Evolutionary conservation across 1,284 basidiomycete genomes (phyloP), one percentile per base, ranked within the genome.

Genomic region (Neonothopanus nambi): DNA sequence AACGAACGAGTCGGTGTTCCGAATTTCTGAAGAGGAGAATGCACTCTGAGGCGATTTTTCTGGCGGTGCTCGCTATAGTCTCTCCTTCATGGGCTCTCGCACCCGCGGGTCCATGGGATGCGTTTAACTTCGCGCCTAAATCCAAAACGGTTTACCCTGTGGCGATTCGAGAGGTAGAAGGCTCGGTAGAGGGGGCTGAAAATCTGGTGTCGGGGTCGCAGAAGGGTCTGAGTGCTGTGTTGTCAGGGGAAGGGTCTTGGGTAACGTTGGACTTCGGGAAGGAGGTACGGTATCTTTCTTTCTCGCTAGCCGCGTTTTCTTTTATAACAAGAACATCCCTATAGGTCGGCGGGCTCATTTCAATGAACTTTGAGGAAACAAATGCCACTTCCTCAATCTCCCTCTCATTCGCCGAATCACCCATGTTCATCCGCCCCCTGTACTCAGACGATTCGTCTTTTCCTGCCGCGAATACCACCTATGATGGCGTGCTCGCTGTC

Each of bases 391-490:
- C 71, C 5, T 57, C 66, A 1, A 62, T 77, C n/a, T 63, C 74
- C 0, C 72, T 79, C 18, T 71, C 76, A 0, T 79, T 77, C 66
- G 74, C 75, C 3, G 77, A 79, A 58, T 79, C 76, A 0, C 70
- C 77, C 1, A 43, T 64, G 17, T 78, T 75, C 65, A 74, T 78
- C 33, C 70, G 73, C 8, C 72, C 75, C 2, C 63, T 63, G 4
- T 65, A 70, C 11, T 77, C 75, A 0, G 77, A 78, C 50, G 76
- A 79, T 55, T 78, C 76, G 0, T 70, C 74, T 1, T 71, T 63
- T 48, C 70, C 75, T 0, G 64, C 71, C 26, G 60, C 63, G 9
- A 74, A 67, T 33, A 74, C 70, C 13, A 72, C 70, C 0, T 81
- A 75, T 57, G 80, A 84, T 59, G 77, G 79, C 6, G 73, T 79